Evolutionary conservation across 2,329 filamentous ascomycete species (phyloP), one percentile per base, ranked within the genome.

Genomic region (Fusarium caatingaense): DNA sequence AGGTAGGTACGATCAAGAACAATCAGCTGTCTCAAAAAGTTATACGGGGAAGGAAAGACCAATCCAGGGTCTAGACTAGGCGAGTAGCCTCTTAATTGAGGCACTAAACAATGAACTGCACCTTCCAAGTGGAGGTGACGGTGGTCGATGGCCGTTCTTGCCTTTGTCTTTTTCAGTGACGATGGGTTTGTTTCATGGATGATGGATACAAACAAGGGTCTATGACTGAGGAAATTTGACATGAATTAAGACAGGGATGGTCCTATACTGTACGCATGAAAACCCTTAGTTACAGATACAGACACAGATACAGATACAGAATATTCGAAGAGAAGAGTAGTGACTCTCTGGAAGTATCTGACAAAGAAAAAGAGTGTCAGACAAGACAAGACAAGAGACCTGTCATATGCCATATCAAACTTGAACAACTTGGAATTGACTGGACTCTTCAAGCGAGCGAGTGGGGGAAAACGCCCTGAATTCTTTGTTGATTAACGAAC

Each of bases 91-190:
- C 51, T 40, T 34, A 37, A 57, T 28, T 23, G 21, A n/a, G 45
- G 10, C 21, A 32, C 32, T 8, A 40, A 18, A 37, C 34, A 15
- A n/a, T n/a, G 13, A 25, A 15, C 48, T 50, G 8, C 21, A 21
- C 6, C 16, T 20, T 5, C 10, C 5, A 20, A 44, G 59, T 61
- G 60, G 66, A 68, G 53, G 40, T 54, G 28, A 56, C 66, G 66
- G 66, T 66, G 62, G 66, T 64, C 54, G 48, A 67, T 63, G 57
- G 30, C 66, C 62, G 66, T 50, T 37, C 44, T 46, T 50, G 16
- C 21, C 12, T 45, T 13, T n/a, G 50, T 41, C 20, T 41, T 41
- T 23, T 56, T n/a, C n/a, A n/a, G n/a, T n/a, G 10, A 37, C 11
- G 18, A 50, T 37, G 28, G 37, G 46, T 56, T 57, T 51, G 55